Evolutionary conservation across 768 basidiomycete species (phyloP), one percentile per base, ranked within the genome.

Genomic region (Lentinus brumalis): DNA sequence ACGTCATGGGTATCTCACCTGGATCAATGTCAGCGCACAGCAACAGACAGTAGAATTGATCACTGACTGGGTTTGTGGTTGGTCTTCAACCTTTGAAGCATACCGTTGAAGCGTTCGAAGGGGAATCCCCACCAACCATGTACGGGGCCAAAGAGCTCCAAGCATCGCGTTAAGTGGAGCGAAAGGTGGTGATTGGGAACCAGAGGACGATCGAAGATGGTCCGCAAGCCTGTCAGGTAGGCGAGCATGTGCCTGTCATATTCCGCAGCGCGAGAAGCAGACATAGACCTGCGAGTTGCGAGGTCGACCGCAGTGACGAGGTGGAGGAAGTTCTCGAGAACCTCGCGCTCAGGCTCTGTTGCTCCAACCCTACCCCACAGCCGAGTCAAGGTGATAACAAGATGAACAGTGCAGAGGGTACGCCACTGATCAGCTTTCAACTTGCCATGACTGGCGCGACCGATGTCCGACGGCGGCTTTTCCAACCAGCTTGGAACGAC

Each of bases 401-500:
- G 53, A 54, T 75, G 70, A 16, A 79, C 67, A 0, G 70, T 69
- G 56, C 71, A 73, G 5, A 73, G 57, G 1, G 67, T 67, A 5
- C 73, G 53, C 73, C 75, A 78, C 32, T 79, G 71, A 44, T 78
- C 71, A 0, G 76, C 76, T 40, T 66, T 75, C 4, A 78, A 67
- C 50, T 75, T 75, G 0, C 76, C 75, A 4, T 66, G 65, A 2
- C 60, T 21, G 0, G 70, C 40, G 1, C 71, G 72, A 0, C 75
- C 75, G 71, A 75, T 73, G 45, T 74, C 67, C 0, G 15, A 52
- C 4, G 77, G 77, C 1, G 70, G 74, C 5, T 54, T 55, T 0
- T 60, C 64, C 5, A 78, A 60, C 75, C 77, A 78, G 0, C 63
- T 64, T 0, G 74, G 76, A 3, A 75, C 62, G 29, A 49, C 51